Percentiles rank a stretch among this genome's conserved stretches.
phyloP scores from a whole-genome alignment of 805 yeast species.

The Yamadazyma nakazawae region DNA sequence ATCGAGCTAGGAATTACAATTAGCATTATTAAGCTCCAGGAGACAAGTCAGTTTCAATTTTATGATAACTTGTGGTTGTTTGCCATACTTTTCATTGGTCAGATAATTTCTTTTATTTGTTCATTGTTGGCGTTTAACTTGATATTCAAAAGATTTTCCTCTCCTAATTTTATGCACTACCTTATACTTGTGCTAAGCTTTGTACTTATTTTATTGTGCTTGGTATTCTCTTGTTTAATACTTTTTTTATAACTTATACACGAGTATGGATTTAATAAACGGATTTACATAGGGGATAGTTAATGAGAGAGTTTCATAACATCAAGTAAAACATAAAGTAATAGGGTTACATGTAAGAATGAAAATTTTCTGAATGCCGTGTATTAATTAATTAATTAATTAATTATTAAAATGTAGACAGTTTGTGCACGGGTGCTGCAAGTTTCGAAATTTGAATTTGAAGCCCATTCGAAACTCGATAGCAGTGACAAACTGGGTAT shows the following conservation, averaged over 20 bases:
- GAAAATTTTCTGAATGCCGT: neutral
- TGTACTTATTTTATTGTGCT: constrained; percentile 8
- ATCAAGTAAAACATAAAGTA: too few species aligned
- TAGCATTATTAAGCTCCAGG: constrained; percentile 22
- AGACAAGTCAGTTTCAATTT: constrained; percentile 20
- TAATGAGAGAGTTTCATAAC: too few species aligned
- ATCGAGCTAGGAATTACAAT: constrained; percentile 39
- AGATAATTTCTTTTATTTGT: constrained; percentile 29
- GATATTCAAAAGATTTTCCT: constrained; percentile 27
- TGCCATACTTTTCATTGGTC: constrained; percentile 28
- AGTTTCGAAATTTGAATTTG: neutral
- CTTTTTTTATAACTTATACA: constrained; percentile 1
- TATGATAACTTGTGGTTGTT: constrained; percentile 33
- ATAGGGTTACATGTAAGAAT: neutral
- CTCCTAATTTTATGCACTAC: constrained; percentile 23
- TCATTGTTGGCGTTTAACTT: constrained; percentile 35
- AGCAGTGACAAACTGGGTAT: too few species aligned
- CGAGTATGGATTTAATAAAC: neutral
- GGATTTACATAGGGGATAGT: neutral
- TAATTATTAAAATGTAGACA: too few species aligned
- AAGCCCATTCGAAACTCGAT: too few species aligned
- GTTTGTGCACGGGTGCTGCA: too few species aligned
- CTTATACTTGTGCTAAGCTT: constrained; percentile 10
- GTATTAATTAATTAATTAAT: too few species aligned
- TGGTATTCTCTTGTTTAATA: constrained; percentile 2